Percentiles rank a stretch among this genome's conserved stretches.
Evolutionary conservation across 805 yeast species (phyloP).

Genomic region (Cyberlindnera petersonii): DNA sequence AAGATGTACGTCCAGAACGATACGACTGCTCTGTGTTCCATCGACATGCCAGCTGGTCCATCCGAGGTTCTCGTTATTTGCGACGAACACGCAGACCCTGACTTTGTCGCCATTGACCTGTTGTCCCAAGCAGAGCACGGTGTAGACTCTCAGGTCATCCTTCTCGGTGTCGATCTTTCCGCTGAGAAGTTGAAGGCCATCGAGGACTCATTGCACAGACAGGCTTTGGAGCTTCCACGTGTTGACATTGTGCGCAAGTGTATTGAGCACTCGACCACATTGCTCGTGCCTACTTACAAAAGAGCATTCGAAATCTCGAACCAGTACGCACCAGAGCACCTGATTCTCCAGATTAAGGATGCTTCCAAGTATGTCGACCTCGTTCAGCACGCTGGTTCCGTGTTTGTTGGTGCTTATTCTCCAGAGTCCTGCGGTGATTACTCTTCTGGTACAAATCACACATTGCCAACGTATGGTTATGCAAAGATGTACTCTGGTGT

Average conservation of each 20-base stretch:
- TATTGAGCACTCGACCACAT: slow-evolving; percentile 84
- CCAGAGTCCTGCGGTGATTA: slow-evolving; percentile 99
- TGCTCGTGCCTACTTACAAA: slow-evolving; percentile 62
- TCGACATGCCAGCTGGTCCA: slow-evolving; percentile 99
- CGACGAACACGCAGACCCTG: slow-evolving; percentile 83
- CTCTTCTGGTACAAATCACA: slow-evolving; percentile 97
- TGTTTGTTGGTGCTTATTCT: slow-evolving; percentile 92
- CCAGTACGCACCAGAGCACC: slow-evolving; percentile 95
- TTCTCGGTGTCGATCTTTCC: slow-evolving; percentile 74
- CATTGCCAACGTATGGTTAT: slow-evolving; percentile 97
- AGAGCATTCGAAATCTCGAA: slow-evolving; percentile 88
- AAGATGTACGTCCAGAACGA: slow-evolving; percentile 97
- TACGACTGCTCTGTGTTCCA: slow-evolving; percentile 89
- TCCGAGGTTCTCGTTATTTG: slow-evolving; percentile 96
- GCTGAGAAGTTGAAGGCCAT: slow-evolving; percentile 57
- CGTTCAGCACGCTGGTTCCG: slow-evolving; percentile 92
- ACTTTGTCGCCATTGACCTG: slow-evolving; percentile 94
- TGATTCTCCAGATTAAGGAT: slow-evolving; percentile 82
- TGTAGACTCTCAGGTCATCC: slow-evolving; percentile 92
- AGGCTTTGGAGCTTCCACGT: slow-evolving; percentile 83
- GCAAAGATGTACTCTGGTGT: slow-evolving; percentile 98
- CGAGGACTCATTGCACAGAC: slow-evolving; percentile 79
- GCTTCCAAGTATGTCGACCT: slow-evolving; percentile 68
- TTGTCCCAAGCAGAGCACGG: slow-evolving; percentile 99
- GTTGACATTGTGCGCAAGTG: slow-evolving; percentile 90